Percentiles rank a stretch among this genome's conserved stretches.
Evolutionary conservation across 306 rosid genomes (phyloP).

Genomic region (Pachyrhizus erosus): DNA sequence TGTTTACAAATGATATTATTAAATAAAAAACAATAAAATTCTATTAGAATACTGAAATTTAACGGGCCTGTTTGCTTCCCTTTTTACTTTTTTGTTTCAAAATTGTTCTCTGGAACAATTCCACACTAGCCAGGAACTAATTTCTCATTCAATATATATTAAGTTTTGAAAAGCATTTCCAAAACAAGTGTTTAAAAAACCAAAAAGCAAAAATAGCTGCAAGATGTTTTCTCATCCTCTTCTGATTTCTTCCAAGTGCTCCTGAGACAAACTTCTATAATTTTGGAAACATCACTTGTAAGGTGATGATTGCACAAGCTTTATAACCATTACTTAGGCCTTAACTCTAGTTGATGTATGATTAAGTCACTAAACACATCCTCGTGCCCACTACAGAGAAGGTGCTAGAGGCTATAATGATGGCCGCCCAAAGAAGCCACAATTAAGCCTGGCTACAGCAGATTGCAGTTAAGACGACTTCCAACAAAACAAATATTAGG

Average conservation of each 20-base stretch:
- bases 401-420: neutral
- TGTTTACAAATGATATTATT: neutral
- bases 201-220: neutral
- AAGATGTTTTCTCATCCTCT: neutral
- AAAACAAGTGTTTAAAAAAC: neutral
- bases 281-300: neutral
- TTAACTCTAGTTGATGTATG: neutral
- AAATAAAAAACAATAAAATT: neutral
- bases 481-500: neutral
- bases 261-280: neutral
- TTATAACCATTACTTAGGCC: neutral
- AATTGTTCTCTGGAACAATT: neutral
- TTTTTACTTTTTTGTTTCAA: neutral
- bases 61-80: neutral
- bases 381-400: neutral
- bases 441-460: neutral
- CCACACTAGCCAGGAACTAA: neutral
- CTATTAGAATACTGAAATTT: constrained; percentile 2
- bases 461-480: neutral
- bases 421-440: neutral
- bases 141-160: neutral
- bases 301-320: neutral
- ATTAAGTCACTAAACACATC: too few relatives aligned
- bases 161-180: neutral
- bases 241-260: neutral